Base-by-base conservation (phyloP, 2,329 filamentous ascomycete species). In the Plenodomus lindquistii region DNA sequence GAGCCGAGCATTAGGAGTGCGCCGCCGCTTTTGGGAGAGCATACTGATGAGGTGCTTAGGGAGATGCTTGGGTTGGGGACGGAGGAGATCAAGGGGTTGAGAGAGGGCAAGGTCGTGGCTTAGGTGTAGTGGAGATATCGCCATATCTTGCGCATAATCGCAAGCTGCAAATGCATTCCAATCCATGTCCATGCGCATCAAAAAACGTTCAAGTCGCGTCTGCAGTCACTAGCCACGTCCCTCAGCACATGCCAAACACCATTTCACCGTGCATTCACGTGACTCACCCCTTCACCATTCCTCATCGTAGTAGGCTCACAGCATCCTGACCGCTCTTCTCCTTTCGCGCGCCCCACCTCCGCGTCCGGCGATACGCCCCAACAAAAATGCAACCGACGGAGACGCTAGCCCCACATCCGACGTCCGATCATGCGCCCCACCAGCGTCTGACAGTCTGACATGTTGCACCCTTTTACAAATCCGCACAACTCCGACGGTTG, bases 1-100 rank as follows among this genome's bases (percentile, higher is more conserved):
- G 84, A 83, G 61, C 90, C 91, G 0, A 82, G 83, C 9, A 85
- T 96, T 29, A 80, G 93, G 20, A 87, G 78, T 2, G 83, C 89
- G 29, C 94, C 94, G 19, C 94, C 94, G 1, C 86, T 87, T n/a
- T 73, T 97, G 37, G 94, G 69, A 5, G 53, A 70, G 48, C 68
- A 72, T 50, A 72, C 68, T 0, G 60, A 66, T 44, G 67, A 71
- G 44, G 59, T 72, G 4, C 35, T 72, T 31, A 65, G 52, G 20
- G 61, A 69, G 38, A 36, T 69, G 29, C 42, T 72, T 22, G 69
- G 60, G 3, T 62, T 60, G 17, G 53, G 42, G 5, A 58, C 67
- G 13, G 48, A 44, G 1, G 50, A 67, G 8, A 66, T 71, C 18
- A 44, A 7, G n/a, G 47, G 27, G 10, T 41, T 59, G 37, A 57